Evolutionary conservation across 2,329 filamentous ascomycete genomes (phyloP).

Genomic region (Neonectria faginata): DNA sequence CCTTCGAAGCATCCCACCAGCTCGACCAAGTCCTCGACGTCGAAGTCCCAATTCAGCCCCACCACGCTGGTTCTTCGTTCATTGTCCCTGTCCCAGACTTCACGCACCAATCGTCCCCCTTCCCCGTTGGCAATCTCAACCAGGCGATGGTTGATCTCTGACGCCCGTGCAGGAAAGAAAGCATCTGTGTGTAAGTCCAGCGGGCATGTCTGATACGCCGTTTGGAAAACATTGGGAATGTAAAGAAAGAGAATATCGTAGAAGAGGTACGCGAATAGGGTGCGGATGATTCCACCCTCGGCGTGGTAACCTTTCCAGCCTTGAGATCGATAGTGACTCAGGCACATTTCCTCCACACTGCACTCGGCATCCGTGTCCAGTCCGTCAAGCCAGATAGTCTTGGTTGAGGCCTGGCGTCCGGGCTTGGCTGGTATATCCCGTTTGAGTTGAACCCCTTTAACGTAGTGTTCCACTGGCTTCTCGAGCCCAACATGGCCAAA

Average conservation of each 20-base stretch:
- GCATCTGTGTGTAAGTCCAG: constrained; percentile 92
- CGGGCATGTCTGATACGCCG: constrained; percentile 92
- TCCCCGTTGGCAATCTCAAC: constrained; percentile 88
- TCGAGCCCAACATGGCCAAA: constrained; percentile 87
- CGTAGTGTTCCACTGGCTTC: constrained; percentile 78
- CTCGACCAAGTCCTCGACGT: constrained; percentile 80
- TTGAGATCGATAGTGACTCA: constrained; percentile 82
- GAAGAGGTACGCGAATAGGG: constrained; percentile 90
- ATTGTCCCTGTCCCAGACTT: constrained; percentile 75
- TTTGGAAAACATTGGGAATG: constrained; percentile 97
- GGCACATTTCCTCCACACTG: constrained; percentile 92
- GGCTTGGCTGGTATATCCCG: constrained; percentile 61
- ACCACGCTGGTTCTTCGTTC: constrained; percentile 85
- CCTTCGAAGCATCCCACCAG: constrained; percentile 83
- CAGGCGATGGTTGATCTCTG: constrained; percentile 88
- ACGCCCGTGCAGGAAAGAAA: constrained; percentile 87
- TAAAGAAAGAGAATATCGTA: constrained; percentile 94
- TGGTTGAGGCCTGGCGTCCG: constrained; percentile 63
- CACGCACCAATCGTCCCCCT: constrained; percentile 73
- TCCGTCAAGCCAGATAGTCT: constrained; percentile 91
- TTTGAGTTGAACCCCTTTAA: constrained; percentile 83
- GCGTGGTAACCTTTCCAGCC: constrained; percentile 97
- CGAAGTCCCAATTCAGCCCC: constrained; percentile 91
- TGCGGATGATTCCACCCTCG: constrained; percentile 92
- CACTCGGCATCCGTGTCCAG: constrained; percentile 77